These are phyloP conservation scores for Baudoinia panamericana DNA, from an alignment of 495 filamentous ascomycete species.

Conservation along the genomic window DNA sequence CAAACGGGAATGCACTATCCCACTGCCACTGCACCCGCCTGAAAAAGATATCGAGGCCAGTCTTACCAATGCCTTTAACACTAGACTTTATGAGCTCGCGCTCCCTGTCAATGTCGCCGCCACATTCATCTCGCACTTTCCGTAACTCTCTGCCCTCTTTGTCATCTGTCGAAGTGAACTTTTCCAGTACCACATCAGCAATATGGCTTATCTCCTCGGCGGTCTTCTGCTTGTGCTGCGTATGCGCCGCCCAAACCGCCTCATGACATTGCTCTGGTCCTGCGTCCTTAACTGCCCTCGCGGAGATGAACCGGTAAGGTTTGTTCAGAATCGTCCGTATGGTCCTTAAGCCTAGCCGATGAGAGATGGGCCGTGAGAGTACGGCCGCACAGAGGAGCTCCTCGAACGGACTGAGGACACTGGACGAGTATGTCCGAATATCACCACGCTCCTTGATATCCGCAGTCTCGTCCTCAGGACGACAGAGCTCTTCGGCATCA, in stretches of 20 bases:
- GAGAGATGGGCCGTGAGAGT: constrained; percentile 27
- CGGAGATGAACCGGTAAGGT: constrained; percentile 23
- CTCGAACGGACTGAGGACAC: constrained; percentile 26
- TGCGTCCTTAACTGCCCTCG: constrained; percentile 20
- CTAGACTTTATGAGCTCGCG: constrained; percentile 15
- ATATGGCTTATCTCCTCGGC: constrained; percentile 14
- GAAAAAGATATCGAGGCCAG: constrained; percentile 27
- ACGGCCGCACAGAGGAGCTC: constrained; percentile 27
- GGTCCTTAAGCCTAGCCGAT: constrained; percentile 25
- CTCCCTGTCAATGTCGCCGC: constrained; percentile 8
- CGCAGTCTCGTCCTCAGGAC: constrained; percentile 25
- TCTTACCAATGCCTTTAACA: constrained; percentile 28
- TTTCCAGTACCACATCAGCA: constrained; percentile 14
- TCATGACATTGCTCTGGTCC: constrained; percentile 22
- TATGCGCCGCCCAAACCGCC: constrained; percentile 27
- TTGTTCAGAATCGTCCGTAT: constrained; percentile 29
- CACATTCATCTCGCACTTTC: constrained; percentile 10
- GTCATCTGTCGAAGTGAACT: constrained; percentile 11
- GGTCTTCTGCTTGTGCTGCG: constrained; percentile 20
- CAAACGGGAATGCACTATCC: constrained; percentile 23
- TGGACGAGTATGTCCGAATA: constrained; percentile 21
- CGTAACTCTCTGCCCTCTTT: constrained; percentile 8
- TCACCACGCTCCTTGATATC: constrained; percentile 17
- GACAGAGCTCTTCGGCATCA: constrained; percentile 20
- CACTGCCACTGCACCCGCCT: constrained; percentile 27